Evolutionary conservation across 352 stramenopile genomes (phyloP), one percentile per base, ranked within the genome.

Genomic region (Phytophthora pistaciae): DNA sequence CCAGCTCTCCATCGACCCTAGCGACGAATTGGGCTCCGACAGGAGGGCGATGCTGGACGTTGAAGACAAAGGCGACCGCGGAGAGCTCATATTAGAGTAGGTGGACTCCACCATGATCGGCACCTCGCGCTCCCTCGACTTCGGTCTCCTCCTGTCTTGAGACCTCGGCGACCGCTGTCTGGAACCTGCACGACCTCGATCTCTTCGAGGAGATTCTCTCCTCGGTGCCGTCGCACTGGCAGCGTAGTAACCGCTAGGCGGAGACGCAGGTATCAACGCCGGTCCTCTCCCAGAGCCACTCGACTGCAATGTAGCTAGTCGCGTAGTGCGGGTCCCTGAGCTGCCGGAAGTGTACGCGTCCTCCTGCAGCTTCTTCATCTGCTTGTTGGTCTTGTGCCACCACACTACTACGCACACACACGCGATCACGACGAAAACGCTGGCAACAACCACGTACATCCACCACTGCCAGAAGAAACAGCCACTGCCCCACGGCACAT

Each of bases 401-500:
- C 88, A 94, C 13, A 85, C 52, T 9, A 92, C 23, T n/a, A 94
- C 82, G 36, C 66, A 78, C 36, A 81, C 50, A 29, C 80, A 92
- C 21, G 88, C 67, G 9, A 92, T 68, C 42, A 94, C 71, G 7
- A 96, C 75, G 5, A 84, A 49, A 13, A 82, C 61, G 31, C 83
- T 87, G 8, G 79, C 85, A 40, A 94, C 29, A 31, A 96, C 83
- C 38, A 96, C 60, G 50, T 94, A 96, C 74, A 94, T 91, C 89
- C 89, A 96, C 89, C 89, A 96, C 14, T 85, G 74, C 87, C 85
- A 92, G 72, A 95, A 94, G 74, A 94, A 95, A 61, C 89, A 96
- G 3, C 79, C 77, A 16, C 49, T 72, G 1, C 82, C 82, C 73
- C 88, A 92, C 3, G 89, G 89, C 16, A 91, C 23, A 56, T 85